These are phyloP conservation scores for Sarocladiaceae sp. DNA, from an alignment of 2,329 filamentous ascomycete species.

Conservation along the genomic window DNA sequence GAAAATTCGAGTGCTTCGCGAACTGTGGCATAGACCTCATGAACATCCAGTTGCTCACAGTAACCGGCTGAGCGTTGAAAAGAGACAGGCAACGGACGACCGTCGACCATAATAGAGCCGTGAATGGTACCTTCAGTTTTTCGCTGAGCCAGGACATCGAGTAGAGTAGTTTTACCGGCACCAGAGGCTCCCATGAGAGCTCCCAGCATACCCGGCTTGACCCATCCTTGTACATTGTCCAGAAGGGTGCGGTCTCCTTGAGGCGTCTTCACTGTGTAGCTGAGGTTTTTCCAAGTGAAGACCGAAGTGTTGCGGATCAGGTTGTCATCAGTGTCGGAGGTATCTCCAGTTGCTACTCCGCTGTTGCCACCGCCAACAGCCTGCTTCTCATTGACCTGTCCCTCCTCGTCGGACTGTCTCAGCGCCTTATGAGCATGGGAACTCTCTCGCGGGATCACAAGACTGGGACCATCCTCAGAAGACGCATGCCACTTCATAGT, in stretches of 20 bases:
- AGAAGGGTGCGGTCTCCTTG: slow-evolving; percentile 61
- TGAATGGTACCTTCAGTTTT: slow-evolving; percentile 71
- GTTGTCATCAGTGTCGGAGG: slow-evolving; percentile 15
- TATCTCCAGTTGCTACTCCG: slow-evolving; percentile 27
- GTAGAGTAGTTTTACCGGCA: slow-evolving; percentile 78
- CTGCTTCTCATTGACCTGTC: slow-evolving; percentile 22
- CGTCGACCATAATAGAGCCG: slow-evolving; percentile 72
- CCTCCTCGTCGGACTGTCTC: slow-evolving; percentile 43
- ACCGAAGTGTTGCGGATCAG: slow-evolving; percentile 59
- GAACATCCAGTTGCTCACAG: slow-evolving; percentile 75
- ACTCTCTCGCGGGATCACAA: slow-evolving; percentile 58
- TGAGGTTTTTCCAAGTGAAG: slow-evolving; percentile 70
- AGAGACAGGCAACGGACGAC: slow-evolving; percentile 60
- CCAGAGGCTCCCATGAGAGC: slow-evolving; percentile 78
- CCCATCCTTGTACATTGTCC: slow-evolving; percentile 76
- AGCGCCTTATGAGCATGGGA: slow-evolving; percentile 28
- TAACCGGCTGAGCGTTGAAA: slow-evolving; percentile 75
- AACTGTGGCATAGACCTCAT: slow-evolving; percentile 66
- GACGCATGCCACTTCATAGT: slow-evolving; percentile 51
- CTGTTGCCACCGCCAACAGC: slow-evolving; percentile 1
- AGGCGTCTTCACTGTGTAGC: slow-evolving; percentile 60
- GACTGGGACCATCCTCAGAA: slow-evolving; percentile 43
- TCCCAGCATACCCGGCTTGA: slow-evolving; percentile 71
- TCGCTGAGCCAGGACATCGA: slow-evolving; percentile 75
- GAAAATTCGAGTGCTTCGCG: slow-evolving; percentile 71